Percentiles rank a stretch among this genome's conserved stretches.
These are phyloP conservation scores for Cucurbita moschata DNA, from an alignment of 306 rosid genomes.

Conservation along the genomic window DNA sequence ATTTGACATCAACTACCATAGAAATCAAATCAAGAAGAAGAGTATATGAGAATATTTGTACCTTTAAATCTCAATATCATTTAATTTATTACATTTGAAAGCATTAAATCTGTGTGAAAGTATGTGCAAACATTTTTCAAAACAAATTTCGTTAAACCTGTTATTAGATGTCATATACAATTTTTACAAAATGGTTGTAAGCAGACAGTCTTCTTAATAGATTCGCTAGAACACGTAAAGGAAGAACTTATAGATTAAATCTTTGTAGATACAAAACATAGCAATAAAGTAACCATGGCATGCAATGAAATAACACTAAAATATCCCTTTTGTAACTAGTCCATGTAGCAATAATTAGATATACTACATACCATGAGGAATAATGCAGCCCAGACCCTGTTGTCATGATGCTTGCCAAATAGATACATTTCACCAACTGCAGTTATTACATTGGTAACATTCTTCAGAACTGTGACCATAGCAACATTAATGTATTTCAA, in stretches of 20 bases:
- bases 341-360: background rate
- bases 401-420: constrained; percentile 77
- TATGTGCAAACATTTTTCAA: no score
- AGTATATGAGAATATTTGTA: no score
- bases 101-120: no score
- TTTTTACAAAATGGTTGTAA: background rate
- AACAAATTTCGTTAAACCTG: background rate
- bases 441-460: constrained; percentile 92
- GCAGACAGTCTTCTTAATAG: background rate
- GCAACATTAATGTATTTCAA: constrained; percentile 96
- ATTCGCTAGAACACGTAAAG: background rate
- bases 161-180: background rate
- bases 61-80: no score
- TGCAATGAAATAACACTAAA: background rate
- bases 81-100: no score
- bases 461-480: constrained; percentile 96
- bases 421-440: constrained; percentile 94
- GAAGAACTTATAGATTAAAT: background rate
- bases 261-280: background rate
- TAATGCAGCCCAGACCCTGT: constrained; percentile 84
- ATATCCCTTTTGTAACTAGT: background rate
- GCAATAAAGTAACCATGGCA: background rate
- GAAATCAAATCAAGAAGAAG: no score
- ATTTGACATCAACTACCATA: no score
- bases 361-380: constrained; percentile 70